phyloP scores from a whole-genome alignment of 108 stramenopile genomes.

The Pseudonitzschia multiseries region DNA sequence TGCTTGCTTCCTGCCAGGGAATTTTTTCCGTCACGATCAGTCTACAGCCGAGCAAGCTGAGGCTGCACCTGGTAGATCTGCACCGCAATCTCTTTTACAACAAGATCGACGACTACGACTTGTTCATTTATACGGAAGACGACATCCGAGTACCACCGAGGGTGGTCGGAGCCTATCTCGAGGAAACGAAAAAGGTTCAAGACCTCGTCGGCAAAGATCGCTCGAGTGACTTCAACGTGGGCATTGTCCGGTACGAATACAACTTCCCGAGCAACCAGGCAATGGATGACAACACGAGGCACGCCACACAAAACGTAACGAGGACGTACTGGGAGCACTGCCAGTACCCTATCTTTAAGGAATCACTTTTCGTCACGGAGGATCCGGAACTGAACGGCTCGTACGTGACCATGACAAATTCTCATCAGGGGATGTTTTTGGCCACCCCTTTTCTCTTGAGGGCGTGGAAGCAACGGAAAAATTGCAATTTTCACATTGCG shows the following conservation, averaged over 20 bases:
- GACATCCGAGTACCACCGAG: slow-evolving; percentile 81
- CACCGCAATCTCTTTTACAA: slow-evolving; percentile 80
- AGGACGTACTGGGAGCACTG: slow-evolving; percentile 88
- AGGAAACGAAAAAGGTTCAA: slow-evolving; percentile 66
- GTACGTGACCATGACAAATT: slow-evolving; percentile 74
- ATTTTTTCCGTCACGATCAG: slow-evolving; percentile 56
- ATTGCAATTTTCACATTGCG: slow-evolving; percentile 67
- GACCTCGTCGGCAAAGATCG: slow-evolving; percentile 40
- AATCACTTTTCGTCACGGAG: slow-evolving; percentile 50
- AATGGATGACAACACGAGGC: slow-evolving; percentile 84
- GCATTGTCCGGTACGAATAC: slow-evolving; percentile 88
- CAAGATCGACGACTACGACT: slow-evolving; percentile 70
- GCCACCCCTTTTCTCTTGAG: slow-evolving; percentile 64
- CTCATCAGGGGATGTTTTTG: slow-evolving; percentile 89
- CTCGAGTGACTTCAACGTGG: slow-evolving; percentile 73
- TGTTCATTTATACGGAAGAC: slow-evolving; percentile 87
- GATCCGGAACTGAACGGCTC: slow-evolving; percentile 40
- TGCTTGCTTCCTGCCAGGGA: slow-evolving; percentile 46
- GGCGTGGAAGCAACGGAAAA: slow-evolving; percentile 67
- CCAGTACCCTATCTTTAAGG: slow-evolving; percentile 43
- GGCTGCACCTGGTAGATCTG: slow-evolving; percentile 81
- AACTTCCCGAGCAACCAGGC: slow-evolving; percentile 79
- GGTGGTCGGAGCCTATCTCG: slow-evolving; percentile 73
- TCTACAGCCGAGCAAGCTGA: slow-evolving; percentile 49
- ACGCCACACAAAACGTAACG: slow-evolving; percentile 81